These are phyloP conservation scores for Paecilomyces sp. DNA, from an alignment of 2,329 filamentous ascomycete species.

Conservation along the genomic window DNA sequence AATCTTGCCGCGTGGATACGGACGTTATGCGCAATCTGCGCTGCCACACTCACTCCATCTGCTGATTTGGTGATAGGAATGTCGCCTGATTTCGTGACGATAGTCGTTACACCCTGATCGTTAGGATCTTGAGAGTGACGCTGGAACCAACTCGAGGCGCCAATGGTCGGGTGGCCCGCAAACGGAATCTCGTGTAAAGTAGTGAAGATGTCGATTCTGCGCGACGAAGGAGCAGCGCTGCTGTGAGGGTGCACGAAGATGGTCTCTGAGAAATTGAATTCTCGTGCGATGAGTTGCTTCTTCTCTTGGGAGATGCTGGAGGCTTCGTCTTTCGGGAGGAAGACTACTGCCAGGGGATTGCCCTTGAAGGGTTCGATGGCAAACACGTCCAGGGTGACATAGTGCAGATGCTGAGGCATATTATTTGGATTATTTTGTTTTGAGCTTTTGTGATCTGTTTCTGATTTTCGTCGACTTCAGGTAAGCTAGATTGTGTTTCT, in stretches of 20 bases:
- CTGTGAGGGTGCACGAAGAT: slow-evolving; percentile 43
- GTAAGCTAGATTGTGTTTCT: too few species aligned
- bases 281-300: slow-evolving; percentile 48
- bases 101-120: slow-evolving; percentile 16
- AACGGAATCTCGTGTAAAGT: slow-evolving; percentile 47
- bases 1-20: slow-evolving; percentile 24
- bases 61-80: slow-evolving; percentile 39
- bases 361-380: slow-evolving; percentile 37
- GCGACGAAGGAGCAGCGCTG: slow-evolving; percentile 2
- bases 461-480: too few species aligned
- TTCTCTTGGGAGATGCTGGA: slow-evolving; percentile 37
- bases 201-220: slow-evolving; percentile 48
- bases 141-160: slow-evolving; percentile 44
- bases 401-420: slow-evolving; percentile 23
- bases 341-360: slow-evolving; percentile 52
- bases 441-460: neutral
- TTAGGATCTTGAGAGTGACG: slow-evolving; percentile 13
- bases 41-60: slow-evolving; percentile 14
- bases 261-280: slow-evolving; percentile 54
- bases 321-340: slow-evolving; percentile 25
- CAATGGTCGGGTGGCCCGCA: slow-evolving; percentile 53
- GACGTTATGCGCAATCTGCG: slow-evolving; percentile 29
- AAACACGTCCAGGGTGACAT: slow-evolving; percentile 37
- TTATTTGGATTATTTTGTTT: neutral
- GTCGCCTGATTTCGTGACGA: slow-evolving; percentile 52